A percentile compares a stretch with the other conserved stretches of the same genome.
These are phyloP conservation scores for Calonectria henricotiae DNA, from an alignment of 2,329 filamentous ascomycete species.

Conservation along the genomic window DNA sequence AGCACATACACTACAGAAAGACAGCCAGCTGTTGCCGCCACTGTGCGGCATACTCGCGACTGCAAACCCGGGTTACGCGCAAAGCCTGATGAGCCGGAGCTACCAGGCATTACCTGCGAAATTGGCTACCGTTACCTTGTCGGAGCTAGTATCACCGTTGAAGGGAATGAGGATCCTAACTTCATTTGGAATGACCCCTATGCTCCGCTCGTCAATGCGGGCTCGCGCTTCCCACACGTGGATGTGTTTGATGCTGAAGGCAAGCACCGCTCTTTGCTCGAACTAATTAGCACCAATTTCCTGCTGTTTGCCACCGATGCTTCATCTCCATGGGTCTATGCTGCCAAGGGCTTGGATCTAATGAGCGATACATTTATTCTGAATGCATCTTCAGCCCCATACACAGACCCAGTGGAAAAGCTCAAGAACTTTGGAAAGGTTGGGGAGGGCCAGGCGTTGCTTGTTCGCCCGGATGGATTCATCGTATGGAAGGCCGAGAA, in stretches of 20 bases:
- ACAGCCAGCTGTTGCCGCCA: constrained; percentile 3
- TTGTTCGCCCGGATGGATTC: constrained; percentile 2
- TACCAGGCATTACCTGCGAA: constrained; percentile 2
- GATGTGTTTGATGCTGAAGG: background rate
- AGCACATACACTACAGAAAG: background rate
- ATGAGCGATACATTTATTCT: constrained; percentile 9
- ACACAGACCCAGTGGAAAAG: constrained; percentile 7
- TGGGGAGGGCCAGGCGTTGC: constrained; percentile 3
- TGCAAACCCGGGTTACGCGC: background rate
- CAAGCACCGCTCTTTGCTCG: background rate
- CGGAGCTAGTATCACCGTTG: background rate
- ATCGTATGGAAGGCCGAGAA: constrained; percentile 11
- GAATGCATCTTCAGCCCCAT: background rate
- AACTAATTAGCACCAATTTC: constrained; percentile 8
- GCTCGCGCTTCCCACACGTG: background rate
- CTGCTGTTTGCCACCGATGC: background rate
- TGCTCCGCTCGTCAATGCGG: background rate
- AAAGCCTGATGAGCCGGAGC: constrained; percentile 1
- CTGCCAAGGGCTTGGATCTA: constrained; percentile 1
- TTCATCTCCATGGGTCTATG: constrained; percentile 6
- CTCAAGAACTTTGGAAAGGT: constrained; percentile 7
- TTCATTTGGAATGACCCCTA: constrained; percentile 8
- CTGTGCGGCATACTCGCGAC: constrained; percentile 15
- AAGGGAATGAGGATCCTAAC: background rate
- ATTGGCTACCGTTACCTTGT: constrained; percentile 12